Evolutionary conservation across 208 protist genomes (phyloP), one percentile per base, ranked within the genome.

Genomic region (Acanthamoeba sp.): DNA sequence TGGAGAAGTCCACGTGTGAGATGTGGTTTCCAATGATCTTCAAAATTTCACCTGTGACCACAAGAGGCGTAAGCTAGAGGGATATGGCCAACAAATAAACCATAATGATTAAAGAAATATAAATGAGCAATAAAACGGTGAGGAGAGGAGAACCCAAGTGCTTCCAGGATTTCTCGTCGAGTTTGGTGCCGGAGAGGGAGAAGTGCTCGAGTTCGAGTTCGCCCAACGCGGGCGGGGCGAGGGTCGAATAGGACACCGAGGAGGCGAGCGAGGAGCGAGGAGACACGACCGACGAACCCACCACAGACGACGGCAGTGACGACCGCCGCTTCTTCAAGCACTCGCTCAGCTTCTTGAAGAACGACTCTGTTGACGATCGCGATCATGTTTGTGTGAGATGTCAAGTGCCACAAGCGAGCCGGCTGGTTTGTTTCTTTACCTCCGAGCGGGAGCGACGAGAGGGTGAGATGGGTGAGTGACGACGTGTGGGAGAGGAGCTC

Each of bases 291-390:
- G 59, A 69, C 59, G 59, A 29, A n/a, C 27, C 59, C 9, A 34
- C 59, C 5, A 69, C 29, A 5, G 59, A n/a, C n/a, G 59, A 69
- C 59, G 59, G 59, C 59, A 36, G 6, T n/a, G 59, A 69, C 29
- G 59, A n/a, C n/a, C 59, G 22, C 22, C 59, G 59, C 59, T 69
- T 69, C 59, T 69, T 69, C 59, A 69, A 69, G 59, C 59, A 69
- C 59, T 69, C 59, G 27, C 59, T 69, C n/a, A 69, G 59, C 59
- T 69, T 69, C 59, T 69, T 69, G n/a, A 69, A 69, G 59, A 69
- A 69, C n/a, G 59, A 69, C 59, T 69, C 59, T 69, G 59, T 34
- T 7, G 0, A n/a, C 18, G 27, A 50, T 50, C 12, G 18, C 45
- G 55, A n/a, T 62, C 0, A 1, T 62, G 55, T 29, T 62, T 4